Base-by-base conservation (phyloP, 257 asterid genomes). In the Solanum chmielewskii region DNA sequence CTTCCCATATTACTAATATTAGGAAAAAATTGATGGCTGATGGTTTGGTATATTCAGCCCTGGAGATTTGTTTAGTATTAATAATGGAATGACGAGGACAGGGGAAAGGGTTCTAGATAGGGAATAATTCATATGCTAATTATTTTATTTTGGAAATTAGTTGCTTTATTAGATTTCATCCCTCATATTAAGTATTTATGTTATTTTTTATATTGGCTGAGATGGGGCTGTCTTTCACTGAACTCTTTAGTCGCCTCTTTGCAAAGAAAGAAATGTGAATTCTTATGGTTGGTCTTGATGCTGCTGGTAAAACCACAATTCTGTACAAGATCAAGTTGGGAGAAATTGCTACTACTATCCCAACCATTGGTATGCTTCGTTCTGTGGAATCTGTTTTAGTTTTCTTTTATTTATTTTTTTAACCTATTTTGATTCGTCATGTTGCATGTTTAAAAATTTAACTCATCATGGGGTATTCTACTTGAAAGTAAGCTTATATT, bases 261-360 rank as follows among this genome's bases (percentile, higher is more conserved):
- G 74, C 21, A 27, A 66, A 66, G 74, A 64, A 64, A 64, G 71
- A 66, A 66, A 27, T 83, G 60, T 33, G 84, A 83, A 14, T 87
- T 83, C 85, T 71, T 37, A 87, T 87, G 85, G 89, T 87, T 83
- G 89, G 87, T 83, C 80, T 87, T 18, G 89, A 87, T 83, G 89
- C 89, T 14, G 89, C 89, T 87, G 87, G 87, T 87, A 87, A 87
- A 87, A 87, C 85, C 68, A 87, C 89, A 60, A 83, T 87, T 83
- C 47, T 87, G 42, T 87, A 83, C 83, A 87, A 87, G 85, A 87
- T 87, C 77, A 83, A 83, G 87, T 71, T 83, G 85, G 87, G 85
- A 31, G 84, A 87, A 87, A 69, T 87, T 49, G 87, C 56, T 42
- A 83, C 87, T 33, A 83, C 87, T 44, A 83, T 83, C 49, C 89